Conservation (phyloP, 2,329 filamentous ascomycete genomes). For the Trichophyton rubrum region DNA sequence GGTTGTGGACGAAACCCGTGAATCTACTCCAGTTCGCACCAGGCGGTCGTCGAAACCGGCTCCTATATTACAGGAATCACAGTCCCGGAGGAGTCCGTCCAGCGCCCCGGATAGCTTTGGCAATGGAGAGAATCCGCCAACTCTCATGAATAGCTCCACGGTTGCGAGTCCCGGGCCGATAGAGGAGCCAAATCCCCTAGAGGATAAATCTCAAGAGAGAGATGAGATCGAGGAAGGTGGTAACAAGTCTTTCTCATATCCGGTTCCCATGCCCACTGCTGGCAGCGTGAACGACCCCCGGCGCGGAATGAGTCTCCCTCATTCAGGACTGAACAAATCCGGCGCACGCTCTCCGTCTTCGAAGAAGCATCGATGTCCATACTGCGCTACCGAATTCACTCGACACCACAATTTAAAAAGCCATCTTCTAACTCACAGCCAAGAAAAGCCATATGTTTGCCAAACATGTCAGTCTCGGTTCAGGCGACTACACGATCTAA, state of each 20-base stretch:
- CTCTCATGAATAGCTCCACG: constrained; percentile 39
- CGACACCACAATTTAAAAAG: constrained; percentile 96
- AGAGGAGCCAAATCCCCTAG: constrained; percentile 32
- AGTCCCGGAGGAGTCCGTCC: constrained; percentile 16
- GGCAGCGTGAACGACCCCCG: constrained; percentile 38
- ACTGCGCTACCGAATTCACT: constrained; percentile 93
- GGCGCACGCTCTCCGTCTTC: constrained; percentile 57
- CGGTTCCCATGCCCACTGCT: constrained; percentile 41
- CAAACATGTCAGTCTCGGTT: constrained; percentile 89
- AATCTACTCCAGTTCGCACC: constrained; percentile 13
- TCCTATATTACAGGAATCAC: constrained; percentile 20
- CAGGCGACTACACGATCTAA: constrained; percentile 82
- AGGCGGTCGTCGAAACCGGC: constrained; percentile 34
- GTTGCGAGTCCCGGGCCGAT: constrained; percentile 37
- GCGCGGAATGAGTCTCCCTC: constrained; percentile 47
- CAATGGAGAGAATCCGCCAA: constrained; percentile 39
- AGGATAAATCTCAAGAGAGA: constrained; percentile 29
- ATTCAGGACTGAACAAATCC: constrained; percentile 42
- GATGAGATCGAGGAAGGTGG: constrained; percentile 26
- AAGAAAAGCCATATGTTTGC: constrained; percentile 95
- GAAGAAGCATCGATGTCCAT: constrained; percentile 83
- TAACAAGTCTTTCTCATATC: constrained; percentile 52
- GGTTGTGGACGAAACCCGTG: constrained; percentile 23
- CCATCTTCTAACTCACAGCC: constrained; percentile 90
- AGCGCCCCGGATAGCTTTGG: constrained; percentile 31